Conservation (phyloP, 306 rosid species). For the Pueraria montana region DNA sequence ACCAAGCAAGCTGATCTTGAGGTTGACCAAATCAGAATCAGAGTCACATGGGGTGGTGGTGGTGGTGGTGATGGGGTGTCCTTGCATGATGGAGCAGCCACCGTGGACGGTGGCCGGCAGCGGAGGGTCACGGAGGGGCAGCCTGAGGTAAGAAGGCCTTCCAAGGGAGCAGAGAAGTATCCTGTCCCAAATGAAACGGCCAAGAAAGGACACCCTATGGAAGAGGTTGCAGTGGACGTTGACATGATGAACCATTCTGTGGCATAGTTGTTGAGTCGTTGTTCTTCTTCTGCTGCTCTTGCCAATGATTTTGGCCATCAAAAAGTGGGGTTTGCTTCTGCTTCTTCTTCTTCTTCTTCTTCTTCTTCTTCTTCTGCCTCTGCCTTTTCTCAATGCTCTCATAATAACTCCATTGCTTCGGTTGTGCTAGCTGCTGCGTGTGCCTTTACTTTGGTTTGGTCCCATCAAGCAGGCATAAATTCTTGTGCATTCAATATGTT, state of each 20-base stretch:
- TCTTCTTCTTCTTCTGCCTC: not conserved
- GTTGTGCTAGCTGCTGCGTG: not conserved
- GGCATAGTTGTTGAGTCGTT: constrained; percentile 70
- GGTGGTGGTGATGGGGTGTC: constrained; percentile 16
- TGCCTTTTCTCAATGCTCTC: not conserved
- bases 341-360: not conserved
- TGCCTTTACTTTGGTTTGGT: constrained; percentile 17
- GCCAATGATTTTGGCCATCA: constrained; percentile 52
- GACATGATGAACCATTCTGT: constrained; percentile 63
- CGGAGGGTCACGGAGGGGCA: constrained; percentile 42
- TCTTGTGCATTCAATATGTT: constrained; percentile 14
- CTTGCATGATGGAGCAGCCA: constrained; percentile 38
- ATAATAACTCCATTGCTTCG: not conserved
- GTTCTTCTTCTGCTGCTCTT: constrained; percentile 58
- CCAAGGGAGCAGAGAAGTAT: constrained; percentile 74
- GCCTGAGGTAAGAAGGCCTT: constrained; percentile 58
- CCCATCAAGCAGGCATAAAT: constrained; percentile 26
- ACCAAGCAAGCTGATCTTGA: constrained; percentile 92
- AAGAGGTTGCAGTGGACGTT: constrained; percentile 64
- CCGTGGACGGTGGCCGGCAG: constrained; percentile 22
- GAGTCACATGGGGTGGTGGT: constrained; percentile 45
- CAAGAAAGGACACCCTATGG: constrained; percentile 64
- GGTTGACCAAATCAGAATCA: constrained; percentile 82
- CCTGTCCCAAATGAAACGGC: constrained; percentile 78
- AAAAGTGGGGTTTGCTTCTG: constrained; percentile 16